A percentile compares a stretch with the other conserved stretches of the same genome.
phyloP scores from a whole-genome alignment of 441 rosid genomes.

The Corymbia calophylla region DNA sequence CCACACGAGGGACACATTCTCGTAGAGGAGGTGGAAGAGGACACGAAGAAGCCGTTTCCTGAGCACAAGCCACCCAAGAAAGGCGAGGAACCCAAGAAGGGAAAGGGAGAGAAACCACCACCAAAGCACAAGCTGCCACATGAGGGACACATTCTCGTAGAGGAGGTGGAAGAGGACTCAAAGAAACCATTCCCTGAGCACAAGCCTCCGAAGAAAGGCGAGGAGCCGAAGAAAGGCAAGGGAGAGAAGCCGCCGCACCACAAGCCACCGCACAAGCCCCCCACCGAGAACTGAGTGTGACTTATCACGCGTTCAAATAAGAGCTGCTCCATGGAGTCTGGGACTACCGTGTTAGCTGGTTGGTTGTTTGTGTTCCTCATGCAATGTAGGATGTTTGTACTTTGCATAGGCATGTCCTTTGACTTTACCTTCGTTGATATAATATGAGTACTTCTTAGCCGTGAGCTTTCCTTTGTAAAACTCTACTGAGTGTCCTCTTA shows the following conservation, averaged over 20 bases:
- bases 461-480: neutral
- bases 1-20: neutral
- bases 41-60: neutral
- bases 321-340: neutral
- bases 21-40: neutral
- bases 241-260: neutral
- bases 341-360: neutral
- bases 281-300: neutral
- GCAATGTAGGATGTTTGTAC: neutral
- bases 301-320: neutral
- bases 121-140: neutral
- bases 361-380: neutral
- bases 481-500: neutral
- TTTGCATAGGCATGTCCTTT: neutral
- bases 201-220: neutral
- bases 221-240: neutral
- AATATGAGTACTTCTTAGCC: neutral
- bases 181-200: neutral
- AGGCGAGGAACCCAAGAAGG: neutral
- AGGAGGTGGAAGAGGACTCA: neutral
- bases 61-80: neutral
- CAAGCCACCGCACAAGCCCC: neutral
- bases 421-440: neutral
- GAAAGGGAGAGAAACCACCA: neutral
- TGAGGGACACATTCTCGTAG: neutral